phyloP scores from a whole-genome alignment of 1,284 basidiomycete species.

The Hortiboletus rubellus region DNA sequence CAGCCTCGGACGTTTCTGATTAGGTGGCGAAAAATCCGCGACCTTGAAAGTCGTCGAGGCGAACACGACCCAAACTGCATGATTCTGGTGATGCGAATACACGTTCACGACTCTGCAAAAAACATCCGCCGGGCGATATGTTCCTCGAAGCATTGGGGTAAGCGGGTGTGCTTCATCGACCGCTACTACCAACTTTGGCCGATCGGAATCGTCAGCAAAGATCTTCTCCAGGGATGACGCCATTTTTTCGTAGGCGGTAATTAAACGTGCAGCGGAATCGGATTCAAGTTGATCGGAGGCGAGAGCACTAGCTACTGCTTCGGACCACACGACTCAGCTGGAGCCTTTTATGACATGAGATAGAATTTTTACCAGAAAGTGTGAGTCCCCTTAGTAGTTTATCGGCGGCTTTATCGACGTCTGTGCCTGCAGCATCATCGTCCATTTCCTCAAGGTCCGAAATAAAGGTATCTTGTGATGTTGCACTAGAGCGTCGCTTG shows the following conservation, averaged over 20 bases:
- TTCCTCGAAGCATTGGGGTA: neutral
- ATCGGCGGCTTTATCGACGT: neutral
- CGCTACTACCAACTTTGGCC: neutral
- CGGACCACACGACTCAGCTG: neutral
- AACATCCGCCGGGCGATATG: conserved; percentile 4
- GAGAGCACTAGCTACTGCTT: neutral
- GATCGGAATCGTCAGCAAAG: neutral
- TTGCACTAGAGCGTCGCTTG: neutral
- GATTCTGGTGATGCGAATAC: neutral
- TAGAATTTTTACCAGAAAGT: neutral
- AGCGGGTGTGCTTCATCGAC: conserved; percentile 11
- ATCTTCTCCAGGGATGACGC: neutral
- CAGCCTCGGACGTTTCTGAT: neutral
- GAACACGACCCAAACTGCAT: conserved; percentile 17
- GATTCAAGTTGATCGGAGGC: neutral
- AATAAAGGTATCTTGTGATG: no score
- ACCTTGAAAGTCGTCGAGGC: conserved; percentile 15
- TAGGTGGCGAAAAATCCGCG: neutral
- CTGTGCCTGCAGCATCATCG: neutral
- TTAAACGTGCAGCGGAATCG: neutral
- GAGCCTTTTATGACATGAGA: no score
- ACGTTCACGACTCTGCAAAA: conserved; percentile 1
- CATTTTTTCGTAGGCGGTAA: neutral
- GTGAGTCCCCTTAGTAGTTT: neutral
- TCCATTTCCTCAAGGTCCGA: no score